Base-by-base conservation (phyloP, 441 rosid genomes). In the Erodium texanum region DNA sequence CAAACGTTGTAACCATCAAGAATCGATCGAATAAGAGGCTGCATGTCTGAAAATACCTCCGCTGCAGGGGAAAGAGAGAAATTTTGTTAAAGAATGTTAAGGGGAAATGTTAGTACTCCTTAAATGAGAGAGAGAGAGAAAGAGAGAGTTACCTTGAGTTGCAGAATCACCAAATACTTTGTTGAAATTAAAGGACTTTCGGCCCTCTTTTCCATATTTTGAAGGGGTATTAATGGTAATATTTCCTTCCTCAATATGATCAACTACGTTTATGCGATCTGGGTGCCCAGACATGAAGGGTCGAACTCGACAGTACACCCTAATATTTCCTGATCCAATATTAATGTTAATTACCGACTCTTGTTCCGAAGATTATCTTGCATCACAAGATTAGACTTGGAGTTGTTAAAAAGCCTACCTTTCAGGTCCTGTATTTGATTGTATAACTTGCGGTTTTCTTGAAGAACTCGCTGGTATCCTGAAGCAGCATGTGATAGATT, bases 1-100 rank as follows among this genome's bases (percentile, higher is more conserved):
- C 97, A 93, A 3, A 93, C 96, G 14, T 93, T 93, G 70, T 86
- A 93, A 16, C 99, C 99, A 83, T 93, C 99, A 15, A 93, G 84
- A 69, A 95, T 93, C 22, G 99, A 91, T 32, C 59, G 15, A 27
- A 23, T 41, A 5, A 66, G 15, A 5, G 36, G n/a, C 12, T 66
- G 7, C 52, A 98, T 89, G 75, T 95, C 99, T 77, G 86, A 68
- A 79, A 85, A 95, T 72, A 92, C 97, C 72, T 90, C 96, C 83
- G 81, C 99, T 95, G 81, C 34, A 72, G 18, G 20, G 20, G 56
- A 48, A n/a, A 48, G 19, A 48, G 20, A 38, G 56, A 14, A 48
- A 48, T 48, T 48, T 48, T 48, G 56, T 48, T 48, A 19, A 48
- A 48, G 56, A 48, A 15, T 36, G 10, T 36, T 36, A 5, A 36